These are phyloP conservation scores for Candida methanosorbosa DNA, from an alignment of 805 yeast genomes.

Conservation along the genomic window DNA sequence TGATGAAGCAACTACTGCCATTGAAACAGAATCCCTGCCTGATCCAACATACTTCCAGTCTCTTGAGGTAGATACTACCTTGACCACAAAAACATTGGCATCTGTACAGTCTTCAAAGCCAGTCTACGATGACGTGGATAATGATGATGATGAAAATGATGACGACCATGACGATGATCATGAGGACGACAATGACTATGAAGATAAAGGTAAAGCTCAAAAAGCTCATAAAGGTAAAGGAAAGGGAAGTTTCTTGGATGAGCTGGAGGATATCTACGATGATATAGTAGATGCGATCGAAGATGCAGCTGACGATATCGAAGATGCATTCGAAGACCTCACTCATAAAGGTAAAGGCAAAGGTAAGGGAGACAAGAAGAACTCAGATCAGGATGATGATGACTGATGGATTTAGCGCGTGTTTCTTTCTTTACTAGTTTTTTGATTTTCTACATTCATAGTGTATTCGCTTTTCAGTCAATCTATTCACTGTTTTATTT, in stretches of 20 bases:
- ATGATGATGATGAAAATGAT: slow-evolving; percentile 10
- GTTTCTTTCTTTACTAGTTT: not conserved
- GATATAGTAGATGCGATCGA: slow-evolving; percentile 15
- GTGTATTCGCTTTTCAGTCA: no score
- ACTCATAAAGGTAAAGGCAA: not conserved
- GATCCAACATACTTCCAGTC: slow-evolving; percentile 4
- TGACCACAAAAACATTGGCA: not conserved
- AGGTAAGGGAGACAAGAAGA: no score
- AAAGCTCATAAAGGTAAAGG: no score
- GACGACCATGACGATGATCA: slow-evolving; percentile 11
- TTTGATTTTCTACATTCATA: not conserved
- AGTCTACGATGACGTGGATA: slow-evolving; percentile 9
- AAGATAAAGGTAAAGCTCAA: slow-evolving; percentile 5
- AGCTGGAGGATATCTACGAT: slow-evolving; percentile 13
- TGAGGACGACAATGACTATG: slow-evolving; percentile 6
- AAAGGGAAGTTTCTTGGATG: slow-evolving; percentile 6
- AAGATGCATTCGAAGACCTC: slow-evolving; percentile 11
- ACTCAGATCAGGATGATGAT: no score
- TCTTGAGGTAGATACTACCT: slow-evolving; percentile 1
- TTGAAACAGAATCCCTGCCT: slow-evolving; percentile 5
- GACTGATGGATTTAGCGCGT: not conserved
- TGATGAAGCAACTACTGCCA: slow-evolving; percentile 4
- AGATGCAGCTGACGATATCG: slow-evolving; percentile 16
- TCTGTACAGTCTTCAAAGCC: no score
- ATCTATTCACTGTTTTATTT: no score